Conservation (phyloP, 805 yeast species). For the Candida silvatica region DNA sequence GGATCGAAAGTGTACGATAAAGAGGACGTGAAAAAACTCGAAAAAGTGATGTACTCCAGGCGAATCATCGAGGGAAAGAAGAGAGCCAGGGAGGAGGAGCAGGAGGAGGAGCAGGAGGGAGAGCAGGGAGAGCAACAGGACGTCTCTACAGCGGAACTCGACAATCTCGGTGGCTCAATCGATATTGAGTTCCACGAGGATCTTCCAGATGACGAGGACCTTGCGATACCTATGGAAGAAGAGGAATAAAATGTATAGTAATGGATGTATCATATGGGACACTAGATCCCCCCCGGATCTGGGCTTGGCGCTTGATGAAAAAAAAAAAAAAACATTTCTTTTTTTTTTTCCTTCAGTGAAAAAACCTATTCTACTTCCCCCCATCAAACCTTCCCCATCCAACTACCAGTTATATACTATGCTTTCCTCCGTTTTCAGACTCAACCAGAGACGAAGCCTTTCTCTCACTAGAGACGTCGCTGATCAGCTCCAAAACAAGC, state of each 20-base stretch:
- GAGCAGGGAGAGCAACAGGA: conserved; percentile 3
- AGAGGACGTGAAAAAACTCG: conserved; percentile 7
- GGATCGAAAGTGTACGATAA: conserved; percentile 8
- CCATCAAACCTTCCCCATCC: no score
- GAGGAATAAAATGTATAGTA: background rate
- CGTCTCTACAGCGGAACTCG: conserved; percentile 1
- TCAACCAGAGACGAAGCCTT: no score
- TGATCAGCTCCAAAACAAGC: conserved; percentile 21
- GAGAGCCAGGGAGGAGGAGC: conserved; percentile 5
- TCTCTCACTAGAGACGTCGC: conserved; percentile 29
- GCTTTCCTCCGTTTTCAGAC: no score
- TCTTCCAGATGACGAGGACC: conserved; percentile 12
- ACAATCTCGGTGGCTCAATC: background rate
- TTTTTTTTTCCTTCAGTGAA: no score
- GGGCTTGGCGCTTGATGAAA: no score
- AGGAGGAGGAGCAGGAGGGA: background rate
- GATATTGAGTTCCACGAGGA: conserved; percentile 1
- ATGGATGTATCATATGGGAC: background rate
- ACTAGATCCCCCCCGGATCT: no score
- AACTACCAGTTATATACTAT: no score
- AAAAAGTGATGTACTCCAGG: conserved; percentile 6
- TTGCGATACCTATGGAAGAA: background rate
- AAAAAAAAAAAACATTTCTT: no score
- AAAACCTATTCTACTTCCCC: no score
- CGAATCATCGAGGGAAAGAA: conserved; percentile 1